phyloP scores from a whole-genome alignment of 345 rosid species.

The Gossypium australe region DNA sequence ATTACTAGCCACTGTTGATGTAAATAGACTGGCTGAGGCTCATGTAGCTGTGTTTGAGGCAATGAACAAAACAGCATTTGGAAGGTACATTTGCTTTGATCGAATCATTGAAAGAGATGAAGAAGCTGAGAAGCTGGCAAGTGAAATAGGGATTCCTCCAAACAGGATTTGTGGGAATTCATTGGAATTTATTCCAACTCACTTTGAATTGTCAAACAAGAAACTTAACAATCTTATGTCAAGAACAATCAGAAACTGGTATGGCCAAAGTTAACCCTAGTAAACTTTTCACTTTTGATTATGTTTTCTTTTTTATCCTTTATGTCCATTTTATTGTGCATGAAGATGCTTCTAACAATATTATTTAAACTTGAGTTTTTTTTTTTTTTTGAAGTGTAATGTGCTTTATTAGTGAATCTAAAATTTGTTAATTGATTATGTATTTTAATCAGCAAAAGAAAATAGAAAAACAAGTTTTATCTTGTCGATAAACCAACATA shows the following conservation, averaged over 20 bases:
- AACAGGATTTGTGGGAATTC: constrained; percentile 34
- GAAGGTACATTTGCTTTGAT: constrained; percentile 57
- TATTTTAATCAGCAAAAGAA: too few relatives aligned
- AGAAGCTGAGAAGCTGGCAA: constrained; percentile 35
- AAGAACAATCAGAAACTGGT: constrained; percentile 30
- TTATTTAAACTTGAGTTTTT: too few relatives aligned
- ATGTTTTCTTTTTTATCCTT: not conserved
- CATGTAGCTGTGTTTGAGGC: constrained; percentile 58
- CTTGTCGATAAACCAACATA: too few relatives aligned
- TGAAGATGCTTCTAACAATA: too few relatives aligned
- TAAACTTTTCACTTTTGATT: not conserved
- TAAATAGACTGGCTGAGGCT: constrained; percentile 45
- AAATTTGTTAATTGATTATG: too few relatives aligned
- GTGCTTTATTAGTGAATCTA: too few relatives aligned
- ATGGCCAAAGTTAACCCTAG: constrained; percentile 7
- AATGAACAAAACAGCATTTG: constrained; percentile 40
- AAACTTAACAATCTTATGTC: constrained; percentile 47
- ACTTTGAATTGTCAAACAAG: constrained; percentile 33
- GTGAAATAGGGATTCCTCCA: constrained; percentile 36
- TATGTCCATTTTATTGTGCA: too few relatives aligned
- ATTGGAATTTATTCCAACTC: not conserved
- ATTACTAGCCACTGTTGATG: constrained; percentile 44
- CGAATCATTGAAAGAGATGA: constrained; percentile 28
- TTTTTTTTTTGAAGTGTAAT: too few relatives aligned
- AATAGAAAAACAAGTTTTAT: too few relatives aligned